Evolutionary conservation across 331 rosid species (phyloP), one percentile per base, ranked within the genome.

Genomic region (Ulmus americana): DNA sequence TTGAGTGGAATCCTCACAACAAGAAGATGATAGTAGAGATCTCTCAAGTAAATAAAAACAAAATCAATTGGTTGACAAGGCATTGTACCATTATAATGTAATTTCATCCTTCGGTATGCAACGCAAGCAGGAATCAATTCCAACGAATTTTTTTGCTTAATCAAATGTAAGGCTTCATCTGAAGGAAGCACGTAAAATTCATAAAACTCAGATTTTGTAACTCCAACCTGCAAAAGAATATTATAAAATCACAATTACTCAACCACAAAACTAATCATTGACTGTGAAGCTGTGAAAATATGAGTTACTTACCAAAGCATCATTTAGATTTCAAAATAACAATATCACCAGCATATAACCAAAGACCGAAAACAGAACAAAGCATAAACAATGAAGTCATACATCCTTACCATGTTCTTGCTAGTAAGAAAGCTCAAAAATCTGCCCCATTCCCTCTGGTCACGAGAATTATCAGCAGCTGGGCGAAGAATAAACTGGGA

Each of bases 171-270:
- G 62, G 45, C 71, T 46, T 51, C 46, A 43, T 53, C 51, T 55
- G 87, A 82, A 43, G 88, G 81, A 54, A 83, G 71, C 65, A 83
- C 12, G 75, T 71, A 80, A 61, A 83, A 69, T 53, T 65, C 74
- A 71, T 22, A 61, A 38, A 38, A 65, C 65, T 58, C 69, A 62
- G 60, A 59, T 39, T 44, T 42, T 22, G 61, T 55, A 57, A 51
- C 7, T 65, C 77, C 85, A 77, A 80, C 77, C 85, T 80, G 72
- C 52, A 65, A 62, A 74, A 55, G 58, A 41, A 63, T 10, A 54
- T 6, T 59, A 50, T 9, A 43, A 18, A 58, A 38, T 12, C 65
- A 54, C n/a, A 12, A 1, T 5, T 9, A 9, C n/a, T 47, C 51
- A 47, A 10, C 59, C 50, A 42, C 66, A 55, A 15, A 14, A 38